A percentile compares a stretch with the other conserved stretches of the same genome.
Evolutionary conservation across 2,329 filamentous ascomycete species (phyloP).

Genomic region (Simplicillium sp.): DNA sequence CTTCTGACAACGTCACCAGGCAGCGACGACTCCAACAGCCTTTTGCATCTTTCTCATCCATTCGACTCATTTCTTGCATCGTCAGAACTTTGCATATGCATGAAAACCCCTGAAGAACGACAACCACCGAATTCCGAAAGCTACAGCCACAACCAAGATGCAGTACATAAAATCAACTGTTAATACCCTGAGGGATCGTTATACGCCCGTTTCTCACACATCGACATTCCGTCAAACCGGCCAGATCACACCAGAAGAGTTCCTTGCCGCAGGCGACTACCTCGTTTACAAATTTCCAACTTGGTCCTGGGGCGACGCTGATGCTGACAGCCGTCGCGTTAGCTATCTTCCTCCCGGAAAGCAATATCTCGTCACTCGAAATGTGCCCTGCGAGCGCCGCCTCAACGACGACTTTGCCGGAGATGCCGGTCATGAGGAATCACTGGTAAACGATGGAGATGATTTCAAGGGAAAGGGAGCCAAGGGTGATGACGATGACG

Average conservation of each 20-base stretch:
- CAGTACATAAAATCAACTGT: conserved; percentile 89
- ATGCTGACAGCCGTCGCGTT: conserved; percentile 68
- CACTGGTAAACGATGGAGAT: conserved; percentile 73
- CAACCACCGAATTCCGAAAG: too few relatives aligned
- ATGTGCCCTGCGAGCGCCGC: conserved; percentile 85
- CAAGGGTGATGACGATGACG: conserved; percentile 62
- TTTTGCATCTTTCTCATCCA: too few relatives aligned
- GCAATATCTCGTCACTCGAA: conserved; percentile 90
- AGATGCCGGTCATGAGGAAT: conserved; percentile 76
- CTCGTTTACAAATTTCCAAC: conserved; percentile 98
- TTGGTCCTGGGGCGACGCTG: conserved; percentile 92
- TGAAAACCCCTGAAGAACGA: too few relatives aligned
- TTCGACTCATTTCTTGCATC: too few relatives aligned
- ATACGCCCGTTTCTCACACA: conserved; percentile 78
- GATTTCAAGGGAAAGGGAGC: conserved; percentile 36
- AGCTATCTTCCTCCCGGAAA: conserved; percentile 78
- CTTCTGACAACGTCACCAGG: too few relatives aligned
- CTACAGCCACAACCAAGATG: conserved; percentile 38
- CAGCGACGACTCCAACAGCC: too few relatives aligned
- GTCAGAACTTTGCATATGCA: too few relatives aligned
- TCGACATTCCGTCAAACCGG: conserved; percentile 92
- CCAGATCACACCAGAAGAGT: conserved; percentile 96
- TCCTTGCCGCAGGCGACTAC: conserved; percentile 91
- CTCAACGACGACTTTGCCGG: conserved; percentile 91
- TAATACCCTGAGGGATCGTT: conserved; percentile 83